Evolutionary conservation across 2,329 filamentous ascomycete genomes (phyloP).

Genomic region (Parafenestella ontariensis): DNA sequence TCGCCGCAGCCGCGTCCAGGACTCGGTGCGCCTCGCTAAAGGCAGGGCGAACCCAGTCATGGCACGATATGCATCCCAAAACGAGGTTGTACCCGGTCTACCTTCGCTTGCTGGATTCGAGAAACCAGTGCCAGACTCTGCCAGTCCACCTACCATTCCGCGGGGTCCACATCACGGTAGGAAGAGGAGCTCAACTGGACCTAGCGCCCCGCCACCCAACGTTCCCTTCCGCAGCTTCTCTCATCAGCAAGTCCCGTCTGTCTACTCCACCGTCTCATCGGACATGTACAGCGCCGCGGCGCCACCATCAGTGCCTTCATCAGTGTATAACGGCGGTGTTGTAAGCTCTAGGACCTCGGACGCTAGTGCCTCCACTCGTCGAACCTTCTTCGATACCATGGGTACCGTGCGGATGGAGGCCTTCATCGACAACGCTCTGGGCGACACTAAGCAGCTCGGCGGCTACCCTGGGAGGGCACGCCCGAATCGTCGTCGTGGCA

Average conservation of each 20-base stretch:
- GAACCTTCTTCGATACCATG: slow-evolving; percentile 80
- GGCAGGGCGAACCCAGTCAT: slow-evolving; percentile 58
- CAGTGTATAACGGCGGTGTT: slow-evolving; percentile 49
- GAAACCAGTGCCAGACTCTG: slow-evolving; percentile 64
- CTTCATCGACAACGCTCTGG: slow-evolving; percentile 71
- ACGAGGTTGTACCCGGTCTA: slow-evolving; percentile 41
- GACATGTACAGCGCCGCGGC: slow-evolving; percentile 44
- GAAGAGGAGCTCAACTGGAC: slow-evolving; percentile 88
- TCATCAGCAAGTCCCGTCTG: slow-evolving; percentile 50
- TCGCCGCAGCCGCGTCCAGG: slow-evolving; percentile 71
- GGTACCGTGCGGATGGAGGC: slow-evolving; percentile 97
- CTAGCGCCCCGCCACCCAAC: slow-evolving; percentile 71
- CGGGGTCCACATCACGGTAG: slow-evolving; percentile 76
- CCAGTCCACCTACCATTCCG: slow-evolving; percentile 75
- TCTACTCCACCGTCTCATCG: slow-evolving; percentile 50
- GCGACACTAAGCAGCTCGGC: slow-evolving; percentile 25
- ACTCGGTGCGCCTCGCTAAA: slow-evolving; percentile 90
- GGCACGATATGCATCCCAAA: slow-evolving; percentile 42
- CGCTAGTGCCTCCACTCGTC: slow-evolving; percentile 56
- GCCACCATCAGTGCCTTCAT: slow-evolving; percentile 46
- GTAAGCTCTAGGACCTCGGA: slow-evolving; percentile 62
- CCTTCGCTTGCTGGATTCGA: slow-evolving; percentile 38
- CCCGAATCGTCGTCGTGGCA: slow-evolving; percentile 38
- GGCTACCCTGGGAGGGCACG: slow-evolving; percentile 23
- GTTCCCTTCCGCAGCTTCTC: slow-evolving; percentile 81